Conservation (phyloP, 73 alveolate species). For the Halteria grandinella region DNA sequence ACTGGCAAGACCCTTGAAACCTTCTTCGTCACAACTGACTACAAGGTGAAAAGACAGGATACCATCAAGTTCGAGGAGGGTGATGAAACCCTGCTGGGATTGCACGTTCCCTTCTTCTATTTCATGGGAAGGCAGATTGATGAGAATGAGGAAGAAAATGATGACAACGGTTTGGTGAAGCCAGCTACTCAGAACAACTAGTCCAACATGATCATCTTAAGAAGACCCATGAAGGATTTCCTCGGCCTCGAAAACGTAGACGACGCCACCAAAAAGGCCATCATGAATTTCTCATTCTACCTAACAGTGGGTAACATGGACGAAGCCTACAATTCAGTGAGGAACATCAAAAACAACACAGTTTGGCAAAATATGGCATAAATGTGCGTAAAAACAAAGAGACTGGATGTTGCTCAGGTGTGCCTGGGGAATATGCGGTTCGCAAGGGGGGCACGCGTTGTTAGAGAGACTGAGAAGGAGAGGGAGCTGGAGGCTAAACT, state of each 20-base stretch:
- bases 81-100: constrained; percentile 77
- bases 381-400: constrained; percentile 96
- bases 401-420: constrained; percentile 97
- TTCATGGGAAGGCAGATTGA: constrained; percentile 63
- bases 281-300: constrained; percentile 92
- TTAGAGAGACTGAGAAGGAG: constrained; percentile 97
- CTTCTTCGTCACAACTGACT: constrained; percentile 89
- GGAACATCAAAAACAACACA: constrained; percentile 90
- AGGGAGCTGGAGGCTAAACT: constrained; percentile 96
- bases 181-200: constrained; percentile 57
- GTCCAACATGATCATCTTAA: constrained; percentile 58
- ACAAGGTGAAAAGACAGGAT: constrained; percentile 90
- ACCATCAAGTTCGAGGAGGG: constrained; percentile 79
- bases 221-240: constrained; percentile 91
- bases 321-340: constrained; percentile 97
- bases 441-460: constrained; percentile 98
- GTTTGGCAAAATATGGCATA: constrained; percentile 99
- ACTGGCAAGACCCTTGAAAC: constrained; percentile 85
- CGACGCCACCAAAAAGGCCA: constrained; percentile 90
- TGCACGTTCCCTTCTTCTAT: constrained; percentile 71
- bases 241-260: constrained; percentile 93
- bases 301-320: constrained; percentile 96
- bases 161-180: constrained; percentile 67
- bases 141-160: constrained; percentile 59
- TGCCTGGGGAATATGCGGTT: constrained; percentile 98